Base-by-base conservation (phyloP, 768 basidiomycete genomes). In the Obba rivulosa region DNA sequence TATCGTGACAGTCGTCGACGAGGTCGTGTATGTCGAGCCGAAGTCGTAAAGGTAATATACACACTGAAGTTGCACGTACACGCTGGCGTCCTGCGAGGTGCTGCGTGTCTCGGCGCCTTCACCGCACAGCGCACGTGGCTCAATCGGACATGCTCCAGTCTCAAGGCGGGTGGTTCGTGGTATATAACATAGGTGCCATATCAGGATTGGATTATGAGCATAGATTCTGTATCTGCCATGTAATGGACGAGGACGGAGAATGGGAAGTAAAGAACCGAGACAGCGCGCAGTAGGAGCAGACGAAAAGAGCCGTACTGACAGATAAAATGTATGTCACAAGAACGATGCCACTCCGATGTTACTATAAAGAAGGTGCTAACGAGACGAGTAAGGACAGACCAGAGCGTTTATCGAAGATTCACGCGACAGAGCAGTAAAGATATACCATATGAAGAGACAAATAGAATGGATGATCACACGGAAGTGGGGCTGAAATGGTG, bases 331-430 rank as follows among this genome's bases (percentile, higher is more conserved):
- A 69, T 65, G 62, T 62, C 57, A 68, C 67, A 64, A 54, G 56
- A 57, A 57, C 45, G 50, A 50, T 52, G 53, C 49, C 55, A 59
- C 52, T 57, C 60, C 58, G 51, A 31, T 47, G 56, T 58, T 51
- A 53, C 41, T 49, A 43, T 47, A 38, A 45, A 55, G 57, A 57
- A 45, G 50, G 42, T 54, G 55, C 52, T 58, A 53, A 60, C 57
- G 59, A 52, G 67, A 59, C 56, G 57, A 64, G 77, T 80, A 84
- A 82, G 54, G 79, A 85, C 75, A 59, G 80, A 80, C 79, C 78
- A 73, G 63, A 70, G 46, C 73, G 75, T 73, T 69, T 67, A 74
- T 60, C 62, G 59, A 23, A 46, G 58, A 66, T 67, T 73, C 66
- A 69, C 65, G 76, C 78, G 63, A 69, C 79, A 80, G 69, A 76